These are phyloP conservation scores for Coemansia sp. DNA, from an alignment of 192 early-diverging fungal genomes.

Conservation along the genomic window DNA sequence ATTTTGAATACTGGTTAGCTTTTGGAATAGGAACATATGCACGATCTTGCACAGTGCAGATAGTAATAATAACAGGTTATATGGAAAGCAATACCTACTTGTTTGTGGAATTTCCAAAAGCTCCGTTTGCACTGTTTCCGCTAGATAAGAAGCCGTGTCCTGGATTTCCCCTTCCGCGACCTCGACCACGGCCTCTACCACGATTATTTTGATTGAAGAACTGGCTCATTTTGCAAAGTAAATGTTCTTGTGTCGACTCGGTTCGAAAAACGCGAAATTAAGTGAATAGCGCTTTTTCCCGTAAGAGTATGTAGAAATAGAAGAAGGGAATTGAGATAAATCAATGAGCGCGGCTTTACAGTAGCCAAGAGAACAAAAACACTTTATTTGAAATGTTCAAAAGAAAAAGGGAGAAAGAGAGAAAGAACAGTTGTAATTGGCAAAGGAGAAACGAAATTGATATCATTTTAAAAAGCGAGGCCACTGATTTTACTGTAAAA, in stretches of 20 bases:
- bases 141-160: not conserved
- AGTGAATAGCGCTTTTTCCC: not conserved
- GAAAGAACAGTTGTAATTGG: not conserved
- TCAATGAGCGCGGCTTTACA: not conserved
- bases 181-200: constrained; percentile 35
- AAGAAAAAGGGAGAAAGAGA: not conserved
- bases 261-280: not conserved
- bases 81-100: not conserved
- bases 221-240: constrained; percentile 20
- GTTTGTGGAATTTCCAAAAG: not conserved
- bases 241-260: too few species aligned
- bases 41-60: not conserved
- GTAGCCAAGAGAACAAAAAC: not conserved
- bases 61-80: not conserved
- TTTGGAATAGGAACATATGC: not conserved
- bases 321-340: too few species aligned
- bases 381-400: not conserved
- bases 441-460: too few species aligned
- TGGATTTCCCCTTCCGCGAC: constrained; percentile 18
- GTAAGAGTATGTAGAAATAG: not conserved
- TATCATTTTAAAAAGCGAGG: too few species aligned
- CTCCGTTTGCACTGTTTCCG: not conserved
- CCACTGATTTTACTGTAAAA: too few species aligned
- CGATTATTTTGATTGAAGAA: constrained; percentile 20
- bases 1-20: not conserved